Evolutionary conservation across 2,329 filamentous ascomycete genomes (phyloP).

Genomic region (Cladophialophora chaetospira): DNA sequence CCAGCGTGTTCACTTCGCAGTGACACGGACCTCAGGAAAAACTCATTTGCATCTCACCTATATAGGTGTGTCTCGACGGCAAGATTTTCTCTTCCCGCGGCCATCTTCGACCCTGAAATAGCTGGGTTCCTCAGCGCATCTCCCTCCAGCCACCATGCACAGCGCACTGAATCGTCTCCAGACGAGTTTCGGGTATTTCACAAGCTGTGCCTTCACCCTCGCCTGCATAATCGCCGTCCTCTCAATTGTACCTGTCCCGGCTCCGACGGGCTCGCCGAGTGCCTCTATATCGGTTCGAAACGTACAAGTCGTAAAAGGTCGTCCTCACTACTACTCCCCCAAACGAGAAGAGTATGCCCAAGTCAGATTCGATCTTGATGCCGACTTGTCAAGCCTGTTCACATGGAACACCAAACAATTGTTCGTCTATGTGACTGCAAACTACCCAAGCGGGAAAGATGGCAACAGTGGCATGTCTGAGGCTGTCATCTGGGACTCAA

Average conservation of each 20-base stretch:
- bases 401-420: constrained; percentile 99
- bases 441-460: constrained; percentile 51
- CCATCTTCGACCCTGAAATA: background rate
- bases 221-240: constrained; percentile 75
- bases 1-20: background rate
- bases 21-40: too few relatives aligned
- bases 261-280: constrained; percentile 63
- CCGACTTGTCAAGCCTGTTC: constrained; percentile 89
- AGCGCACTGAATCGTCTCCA: constrained; percentile 75
- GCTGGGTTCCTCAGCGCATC: background rate
- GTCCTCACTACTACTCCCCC: constrained; percentile 91
- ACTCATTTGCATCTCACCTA: too few relatives aligned
- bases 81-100: too few relatives aligned
- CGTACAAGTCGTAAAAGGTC: constrained; percentile 84
- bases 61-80: too few relatives aligned
- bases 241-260: constrained; percentile 58
- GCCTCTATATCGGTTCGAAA: constrained; percentile 69
- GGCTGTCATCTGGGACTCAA: constrained; percentile 93
- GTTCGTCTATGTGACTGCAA: constrained; percentile 92
- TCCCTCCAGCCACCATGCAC: constrained; percentile 2
- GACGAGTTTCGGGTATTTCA: constrained; percentile 97
- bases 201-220: constrained; percentile 82
- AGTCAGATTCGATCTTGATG: constrained; percentile 88
- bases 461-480: constrained; percentile 53
- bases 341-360: constrained; percentile 96